Evolutionary conservation across 768 basidiomycete species (phyloP), one percentile per base, ranked within the genome.

Genomic region (Myochromella boudieri): DNA sequence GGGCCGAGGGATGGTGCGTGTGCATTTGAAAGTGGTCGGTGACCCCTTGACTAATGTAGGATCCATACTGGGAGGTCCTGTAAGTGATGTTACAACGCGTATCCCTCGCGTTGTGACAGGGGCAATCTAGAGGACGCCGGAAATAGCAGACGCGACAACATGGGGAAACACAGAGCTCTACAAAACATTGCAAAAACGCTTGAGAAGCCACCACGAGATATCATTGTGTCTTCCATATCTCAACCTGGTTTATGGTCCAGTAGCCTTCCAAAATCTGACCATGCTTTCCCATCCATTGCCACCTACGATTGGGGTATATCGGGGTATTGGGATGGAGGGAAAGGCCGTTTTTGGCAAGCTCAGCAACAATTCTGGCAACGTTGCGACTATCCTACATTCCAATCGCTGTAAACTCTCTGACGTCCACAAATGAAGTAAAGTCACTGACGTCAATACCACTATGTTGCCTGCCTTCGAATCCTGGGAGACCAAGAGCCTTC

Each of bases 371-470:
- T 26, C 89, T 81, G 9, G 89, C 77, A 46, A 97, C 80, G 64
- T 99, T 99, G 24, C 89, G 85, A 27, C 90, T 79, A 67, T 99
- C 94, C 92, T 95, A 53, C 49, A 44, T 20, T 18, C 57, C 20
- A 42, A n/a, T 6, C 6, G n/a, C 14, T 34, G 5, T 6, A 29
- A 34, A 34, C 18, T 17, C 14, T 12, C 33, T 6, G 5, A n/a
- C 18, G 5, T 34, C 33, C 33, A 44, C 44, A 18, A 22, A 47
- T 56, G 40, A 51, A 46, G 39, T 21, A 24, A 33, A 36, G 27
- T 43, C 4, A 82, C 89, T 72, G 52, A 94, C 95, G 67, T 94
- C 92, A 27, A 95, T 87, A 18, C 95, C 95, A 59, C 82, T 82
- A 66, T 98, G 95, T 45, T 82, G 75, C 56, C 88, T 80, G 17